Percentiles rank a stretch among this genome's conserved stretches.
Evolutionary conservation across 179 eudicot genomes (phyloP).

Genomic region (Dionaea muscipula): DNA sequence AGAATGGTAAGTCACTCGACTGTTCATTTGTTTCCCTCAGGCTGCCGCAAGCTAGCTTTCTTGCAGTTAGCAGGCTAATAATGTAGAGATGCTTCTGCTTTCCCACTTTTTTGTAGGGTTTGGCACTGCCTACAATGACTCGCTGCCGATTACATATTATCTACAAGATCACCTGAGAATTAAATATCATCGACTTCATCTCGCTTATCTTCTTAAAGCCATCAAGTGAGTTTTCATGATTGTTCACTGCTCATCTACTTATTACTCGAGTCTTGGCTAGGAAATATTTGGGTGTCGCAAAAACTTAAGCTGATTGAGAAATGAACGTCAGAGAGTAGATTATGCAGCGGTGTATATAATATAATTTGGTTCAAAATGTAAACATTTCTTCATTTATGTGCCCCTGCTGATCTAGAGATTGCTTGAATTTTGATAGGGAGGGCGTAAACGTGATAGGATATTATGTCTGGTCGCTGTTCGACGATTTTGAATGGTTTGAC

Average conservation of each 20-base stretch:
- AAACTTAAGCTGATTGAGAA: too few species aligned
- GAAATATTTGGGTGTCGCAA: too few species aligned
- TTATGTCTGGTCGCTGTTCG: background rate
- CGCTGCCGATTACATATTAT: background rate
- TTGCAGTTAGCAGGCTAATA: too few species aligned
- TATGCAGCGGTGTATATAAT: background rate
- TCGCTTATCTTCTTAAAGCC: background rate
- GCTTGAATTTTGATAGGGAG: background rate
- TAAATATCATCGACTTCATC: background rate
- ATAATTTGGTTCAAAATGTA: background rate
- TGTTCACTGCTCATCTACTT: background rate
- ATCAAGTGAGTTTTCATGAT: background rate
- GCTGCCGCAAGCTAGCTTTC: too few species aligned
- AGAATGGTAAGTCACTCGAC: conserved; percentile 26
- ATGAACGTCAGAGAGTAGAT: too few species aligned
- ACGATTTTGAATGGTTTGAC: background rate
- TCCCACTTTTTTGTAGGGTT: too few species aligned
- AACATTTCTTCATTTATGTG: background rate
- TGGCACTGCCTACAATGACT: background rate
- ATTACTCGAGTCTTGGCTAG: too few species aligned
- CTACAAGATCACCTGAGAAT: background rate
- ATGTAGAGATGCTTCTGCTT: too few species aligned
- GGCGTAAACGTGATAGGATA: conserved; percentile 1
- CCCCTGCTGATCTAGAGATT: background rate
- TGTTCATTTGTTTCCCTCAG: too few species aligned